Percentiles rank a stretch among this genome's conserved stretches.
Evolutionary conservation across 257 asterid genomes (phyloP).

Genomic region (Solanum tarapatanum): DNA sequence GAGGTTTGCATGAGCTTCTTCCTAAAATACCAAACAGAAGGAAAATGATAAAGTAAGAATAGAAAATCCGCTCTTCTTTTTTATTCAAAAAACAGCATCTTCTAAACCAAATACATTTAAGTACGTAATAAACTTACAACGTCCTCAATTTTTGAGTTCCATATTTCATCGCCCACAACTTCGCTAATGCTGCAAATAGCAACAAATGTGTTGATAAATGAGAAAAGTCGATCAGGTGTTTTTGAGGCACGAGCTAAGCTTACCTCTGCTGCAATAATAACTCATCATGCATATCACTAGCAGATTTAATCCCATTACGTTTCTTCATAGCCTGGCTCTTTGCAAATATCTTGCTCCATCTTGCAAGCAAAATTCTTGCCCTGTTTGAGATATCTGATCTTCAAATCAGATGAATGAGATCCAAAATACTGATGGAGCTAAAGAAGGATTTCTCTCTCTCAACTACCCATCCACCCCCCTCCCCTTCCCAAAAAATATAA

Average conservation of each 20-base stretch:
- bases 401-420: slow-evolving; percentile 76
- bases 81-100: not conserved
- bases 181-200: slow-evolving; percentile 69
- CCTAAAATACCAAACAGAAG: slow-evolving; percentile 36
- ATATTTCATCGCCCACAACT: slow-evolving; percentile 59
- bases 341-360: slow-evolving; percentile 76
- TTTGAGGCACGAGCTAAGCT: slow-evolving; percentile 10
- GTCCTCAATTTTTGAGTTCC: slow-evolving; percentile 43
- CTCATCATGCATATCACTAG: slow-evolving; percentile 58
- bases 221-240: not conserved
- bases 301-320: slow-evolving; percentile 46
- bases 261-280: slow-evolving; percentile 88
- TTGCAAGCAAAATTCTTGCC: slow-evolving; percentile 70
- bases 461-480: not conserved
- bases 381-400: slow-evolving; percentile 91
- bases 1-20: slow-evolving; percentile 27
- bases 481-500: not conserved
- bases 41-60: not conserved
- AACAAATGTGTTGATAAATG: slow-evolving; percentile 10
- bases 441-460: not conserved
- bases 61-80: slow-evolving; percentile 5
- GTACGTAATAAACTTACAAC: slow-evolving; percentile 33
- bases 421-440: slow-evolving; percentile 4
- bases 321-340: slow-evolving; percentile 55
- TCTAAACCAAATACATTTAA: not conserved